A percentile compares a stretch with the other conserved stretches of the same genome.
Conservation (phyloP, 106 monocot species). For the Iris macrosiphon region DNA sequence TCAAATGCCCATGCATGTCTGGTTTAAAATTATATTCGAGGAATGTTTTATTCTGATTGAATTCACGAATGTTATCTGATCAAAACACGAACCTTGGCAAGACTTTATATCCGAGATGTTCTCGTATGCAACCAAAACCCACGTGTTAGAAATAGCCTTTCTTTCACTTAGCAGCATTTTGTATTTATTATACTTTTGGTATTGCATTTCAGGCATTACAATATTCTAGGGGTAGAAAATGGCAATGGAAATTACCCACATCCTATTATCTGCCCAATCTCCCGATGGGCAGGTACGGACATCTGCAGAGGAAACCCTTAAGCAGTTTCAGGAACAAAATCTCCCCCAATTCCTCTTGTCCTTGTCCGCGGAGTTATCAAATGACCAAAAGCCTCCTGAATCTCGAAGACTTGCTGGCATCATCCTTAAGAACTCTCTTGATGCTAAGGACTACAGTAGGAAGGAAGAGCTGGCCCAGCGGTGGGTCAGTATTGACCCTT, state of each 20-base stretch:
- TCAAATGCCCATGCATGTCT: too few species aligned
- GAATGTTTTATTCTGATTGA: too few species aligned
- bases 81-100: too few species aligned
- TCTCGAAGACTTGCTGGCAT: slow-evolving; percentile 24
- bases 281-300: slow-evolving; percentile 11
- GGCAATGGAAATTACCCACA: slow-evolving; percentile 20
- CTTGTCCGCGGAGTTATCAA: slow-evolving; percentile 12
- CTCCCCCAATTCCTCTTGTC: slow-evolving; percentile 14
- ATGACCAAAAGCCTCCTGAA: slow-evolving; percentile 21
- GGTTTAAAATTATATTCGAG: too few species aligned
- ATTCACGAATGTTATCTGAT: too few species aligned
- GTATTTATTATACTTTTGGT: neutral
- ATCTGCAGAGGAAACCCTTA: slow-evolving; percentile 15
- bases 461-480: slow-evolving; percentile 17
- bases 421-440: slow-evolving; percentile 26
- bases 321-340: slow-evolving; percentile 20
- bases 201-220: neutral
- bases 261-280: slow-evolving; percentile 23
- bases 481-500: slow-evolving; percentile 16
- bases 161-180: too few species aligned
- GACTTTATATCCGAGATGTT: too few species aligned
- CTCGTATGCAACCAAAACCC: too few species aligned
- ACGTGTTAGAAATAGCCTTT: too few species aligned
- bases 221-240: neutral
- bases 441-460: slow-evolving; percentile 20